phyloP scores from a whole-genome alignment of 2,329 filamentous ascomycete genomes.

The Ceratocystis smalleyi region DNA sequence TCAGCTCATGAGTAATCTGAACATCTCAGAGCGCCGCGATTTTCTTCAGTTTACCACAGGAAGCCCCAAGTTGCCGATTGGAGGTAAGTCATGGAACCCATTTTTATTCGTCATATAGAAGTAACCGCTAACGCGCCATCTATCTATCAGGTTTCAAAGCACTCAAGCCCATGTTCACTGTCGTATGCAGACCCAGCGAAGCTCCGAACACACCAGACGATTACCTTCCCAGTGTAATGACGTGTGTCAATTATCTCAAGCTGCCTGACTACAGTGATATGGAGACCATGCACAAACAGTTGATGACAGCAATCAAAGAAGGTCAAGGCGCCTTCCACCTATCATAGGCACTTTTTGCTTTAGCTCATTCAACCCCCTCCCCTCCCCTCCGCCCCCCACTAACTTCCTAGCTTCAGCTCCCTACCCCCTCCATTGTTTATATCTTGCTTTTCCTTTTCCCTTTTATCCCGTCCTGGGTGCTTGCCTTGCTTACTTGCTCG shows the following conservation, averaged over 20 bases:
- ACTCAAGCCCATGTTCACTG: conserved; percentile 95
- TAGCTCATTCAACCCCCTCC: no score
- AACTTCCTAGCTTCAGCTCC: not conserved
- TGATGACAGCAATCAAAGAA: conserved; percentile 78
- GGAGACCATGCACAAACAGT: conserved; percentile 58
- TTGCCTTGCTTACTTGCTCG: not conserved
- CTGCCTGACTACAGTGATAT: conserved; percentile 81
- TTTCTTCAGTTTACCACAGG: conserved; percentile 97
- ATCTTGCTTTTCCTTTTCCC: not conserved
- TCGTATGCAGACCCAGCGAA: conserved; percentile 97
- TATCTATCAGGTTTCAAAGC: conserved; percentile 66
- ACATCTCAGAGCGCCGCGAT: conserved; percentile 59
- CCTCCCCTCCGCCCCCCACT: not conserved
- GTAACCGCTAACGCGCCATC: not conserved
- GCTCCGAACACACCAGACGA: conserved; percentile 86
- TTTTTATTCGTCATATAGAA: not conserved
- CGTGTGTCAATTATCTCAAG: conserved; percentile 97
- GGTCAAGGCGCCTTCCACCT: conserved; percentile 96
- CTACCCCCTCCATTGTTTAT: not conserved
- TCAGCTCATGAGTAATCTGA: conserved; percentile 84
- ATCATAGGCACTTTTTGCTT: conserved; percentile 37
- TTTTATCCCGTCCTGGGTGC: not conserved
- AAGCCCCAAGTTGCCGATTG: conserved; percentile 94
- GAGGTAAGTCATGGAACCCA: conserved; percentile 45
- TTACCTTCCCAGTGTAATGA: conserved; percentile 99